Conservation (phyloP, 2,329 filamentous ascomycete genomes). For the Aspergillus sp. region DNA sequence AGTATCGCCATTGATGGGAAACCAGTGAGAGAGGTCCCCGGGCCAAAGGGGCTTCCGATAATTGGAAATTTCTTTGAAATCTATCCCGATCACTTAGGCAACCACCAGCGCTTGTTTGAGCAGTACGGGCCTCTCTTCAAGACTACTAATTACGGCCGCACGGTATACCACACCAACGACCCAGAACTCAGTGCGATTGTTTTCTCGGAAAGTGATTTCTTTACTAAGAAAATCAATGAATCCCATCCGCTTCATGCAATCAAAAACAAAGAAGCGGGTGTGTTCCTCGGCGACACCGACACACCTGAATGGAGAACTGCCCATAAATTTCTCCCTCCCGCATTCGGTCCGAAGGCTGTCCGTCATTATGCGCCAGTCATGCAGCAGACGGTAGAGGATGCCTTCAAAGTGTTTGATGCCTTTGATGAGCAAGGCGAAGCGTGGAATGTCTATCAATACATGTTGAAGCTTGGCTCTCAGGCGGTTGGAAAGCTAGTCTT, state of each 20-base stretch:
- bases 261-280: slow-evolving; percentile 30
- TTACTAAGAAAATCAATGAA: slow-evolving; percentile 54
- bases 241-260: slow-evolving; percentile 34
- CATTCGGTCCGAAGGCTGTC: slow-evolving; percentile 61
- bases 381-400: slow-evolving; percentile 56
- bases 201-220: slow-evolving; percentile 56
- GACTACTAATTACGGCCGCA: slow-evolving; percentile 56
- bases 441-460: slow-evolving; percentile 54
- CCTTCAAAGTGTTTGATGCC: slow-evolving; percentile 51
- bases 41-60: slow-evolving; percentile 32
- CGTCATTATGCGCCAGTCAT: slow-evolving; percentile 63
- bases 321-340: slow-evolving; percentile 65
- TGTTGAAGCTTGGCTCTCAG: slow-evolving; percentile 51
- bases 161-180: slow-evolving; percentile 55
- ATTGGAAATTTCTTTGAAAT: slow-evolving; percentile 59
- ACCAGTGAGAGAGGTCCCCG: slow-evolving; percentile 28
- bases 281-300: slow-evolving; percentile 40
- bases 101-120: slow-evolving; percentile 58
- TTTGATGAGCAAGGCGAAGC: slow-evolving; percentile 51
- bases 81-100: slow-evolving; percentile 61
- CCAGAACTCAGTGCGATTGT: slow-evolving; percentile 51
- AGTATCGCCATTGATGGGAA: slow-evolving; percentile 34
- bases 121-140: slow-evolving; percentile 56
- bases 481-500: slow-evolving; percentile 49
- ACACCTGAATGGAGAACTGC: slow-evolving; percentile 43